A percentile compares a stretch with the other conserved stretches of the same genome.
Evolutionary conservation across 1,139 yeast genomes (phyloP).

Genomic region (Candida buenavistaensis): DNA sequence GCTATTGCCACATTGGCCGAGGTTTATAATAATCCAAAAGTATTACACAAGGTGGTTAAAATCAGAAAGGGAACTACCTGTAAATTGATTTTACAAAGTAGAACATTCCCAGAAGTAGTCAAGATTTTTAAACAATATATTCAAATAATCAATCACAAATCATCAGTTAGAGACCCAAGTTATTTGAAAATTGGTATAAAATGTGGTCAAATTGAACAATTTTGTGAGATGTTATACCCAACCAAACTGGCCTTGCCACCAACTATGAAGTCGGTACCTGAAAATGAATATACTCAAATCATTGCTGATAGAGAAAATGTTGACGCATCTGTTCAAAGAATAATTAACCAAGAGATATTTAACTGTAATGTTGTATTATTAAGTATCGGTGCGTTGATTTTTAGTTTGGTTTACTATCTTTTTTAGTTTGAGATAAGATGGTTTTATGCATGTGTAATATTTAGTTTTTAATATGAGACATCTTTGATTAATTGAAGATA

Average conservation of each 20-base stretch:
- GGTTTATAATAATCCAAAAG: slow-evolving; percentile 77
- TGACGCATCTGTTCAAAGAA: slow-evolving; percentile 30
- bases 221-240: slow-evolving; percentile 75
- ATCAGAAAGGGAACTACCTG: slow-evolving; percentile 93
- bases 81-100: slow-evolving; percentile 67
- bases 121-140: slow-evolving; percentile 72
- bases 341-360: slow-evolving; percentile 27
- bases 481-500: no score
- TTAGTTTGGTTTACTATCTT: slow-evolving; percentile 6
- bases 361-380: slow-evolving; percentile 21
- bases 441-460: no score
- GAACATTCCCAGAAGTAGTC: slow-evolving; percentile 76
- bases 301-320: slow-evolving; percentile 30
- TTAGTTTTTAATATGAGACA: no score
- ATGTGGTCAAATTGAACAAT: slow-evolving; percentile 86
- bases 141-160: slow-evolving; percentile 74
- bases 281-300: slow-evolving; percentile 23
- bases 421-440: no score
- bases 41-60: slow-evolving; percentile 74
- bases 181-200: slow-evolving; percentile 80
- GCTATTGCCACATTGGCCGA: slow-evolving; percentile 91
- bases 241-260: slow-evolving; percentile 30
- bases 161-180: slow-evolving; percentile 81
- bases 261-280: slow-evolving; percentile 23
- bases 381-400: slow-evolving; percentile 9